Conservation (phyloP, 2,329 filamentous ascomycete genomes). For the Neonectria faginata region DNA sequence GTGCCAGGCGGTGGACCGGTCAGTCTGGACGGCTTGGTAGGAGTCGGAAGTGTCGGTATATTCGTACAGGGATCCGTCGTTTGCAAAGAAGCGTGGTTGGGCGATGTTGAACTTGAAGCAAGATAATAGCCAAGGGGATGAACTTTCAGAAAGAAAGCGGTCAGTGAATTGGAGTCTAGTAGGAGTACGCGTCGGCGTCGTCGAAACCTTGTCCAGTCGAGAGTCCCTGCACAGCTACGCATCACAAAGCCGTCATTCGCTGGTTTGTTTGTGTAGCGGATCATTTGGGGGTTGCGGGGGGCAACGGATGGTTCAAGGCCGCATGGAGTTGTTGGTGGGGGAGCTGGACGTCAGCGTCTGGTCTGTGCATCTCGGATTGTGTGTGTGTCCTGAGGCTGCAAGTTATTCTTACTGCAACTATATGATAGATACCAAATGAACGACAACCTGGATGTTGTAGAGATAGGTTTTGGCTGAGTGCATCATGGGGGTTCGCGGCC, state of each 20-base stretch:
- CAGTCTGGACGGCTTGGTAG: slow-evolving; percentile 3
- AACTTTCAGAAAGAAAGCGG: not conserved
- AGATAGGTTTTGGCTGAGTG: not conserved
- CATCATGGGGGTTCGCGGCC: not conserved
- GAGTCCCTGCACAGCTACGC: not conserved
- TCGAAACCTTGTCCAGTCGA: slow-evolving; percentile 9
- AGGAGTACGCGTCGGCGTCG: slow-evolving; percentile 11
- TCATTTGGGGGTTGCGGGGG: slow-evolving; percentile 37
- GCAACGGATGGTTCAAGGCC: slow-evolving; percentile 31
- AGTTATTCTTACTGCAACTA: not conserved
- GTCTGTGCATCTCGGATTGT: not conserved
- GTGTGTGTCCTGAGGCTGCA: not conserved
- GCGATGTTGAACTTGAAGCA: slow-evolving; percentile 1
- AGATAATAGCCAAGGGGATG: not conserved
- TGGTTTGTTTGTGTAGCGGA: slow-evolving; percentile 42
- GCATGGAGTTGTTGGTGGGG: not conserved
- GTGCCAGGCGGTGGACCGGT: slow-evolving; percentile 1
- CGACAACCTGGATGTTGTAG: not conserved
- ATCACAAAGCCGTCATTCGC: slow-evolving; percentile 36
- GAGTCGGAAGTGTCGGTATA: not conserved
- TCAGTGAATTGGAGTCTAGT: not conserved
- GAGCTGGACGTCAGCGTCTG: not conserved
- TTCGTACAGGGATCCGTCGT: not conserved
- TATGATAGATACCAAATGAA: not conserved
- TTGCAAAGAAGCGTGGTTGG: not conserved